Conservation (phyloP, 2,329 filamentous ascomycete species). For the Ophiocordyceps camponoti-floridani region DNA sequence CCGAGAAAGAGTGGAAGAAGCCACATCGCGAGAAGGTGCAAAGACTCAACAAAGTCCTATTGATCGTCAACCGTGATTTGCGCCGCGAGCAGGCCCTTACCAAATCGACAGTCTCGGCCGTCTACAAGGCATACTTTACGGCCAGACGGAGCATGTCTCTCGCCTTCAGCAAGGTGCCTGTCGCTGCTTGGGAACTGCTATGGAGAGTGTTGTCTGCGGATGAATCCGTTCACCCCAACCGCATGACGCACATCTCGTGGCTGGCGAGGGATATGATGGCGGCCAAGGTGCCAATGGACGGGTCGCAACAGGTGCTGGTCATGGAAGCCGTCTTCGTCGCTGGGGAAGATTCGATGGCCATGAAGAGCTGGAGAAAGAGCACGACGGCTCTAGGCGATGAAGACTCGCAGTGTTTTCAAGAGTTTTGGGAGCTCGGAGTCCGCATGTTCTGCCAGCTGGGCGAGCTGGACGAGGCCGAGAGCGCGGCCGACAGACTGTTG, state of each 20-base stretch:
- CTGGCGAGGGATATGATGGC: constrained; percentile 49
- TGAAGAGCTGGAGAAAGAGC: constrained; percentile 45
- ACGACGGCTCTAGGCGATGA: constrained; percentile 31
- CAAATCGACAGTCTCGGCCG: constrained; percentile 17
- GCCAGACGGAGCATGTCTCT: constrained; percentile 24
- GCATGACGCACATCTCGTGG: constrained; percentile 40
- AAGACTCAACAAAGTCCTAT: constrained; percentile 16
- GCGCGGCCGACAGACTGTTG: constrained; percentile 35
- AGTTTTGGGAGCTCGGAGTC: constrained; percentile 47
- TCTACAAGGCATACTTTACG: constrained; percentile 32
- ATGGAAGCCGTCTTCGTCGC: constrained; percentile 51
- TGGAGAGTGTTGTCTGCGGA: constrained; percentile 44
- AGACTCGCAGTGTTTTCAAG: constrained; percentile 24
- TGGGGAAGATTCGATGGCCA: constrained; percentile 39
- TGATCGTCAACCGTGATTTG: constrained; percentile 10
- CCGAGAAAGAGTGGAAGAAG: constrained; percentile 16
- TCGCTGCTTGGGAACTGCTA: constrained; percentile 42
- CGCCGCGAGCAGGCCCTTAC: constrained; percentile 10
- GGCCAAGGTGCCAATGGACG: constrained; percentile 34
- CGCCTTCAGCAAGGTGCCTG: constrained; percentile 36
- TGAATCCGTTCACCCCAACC: constrained; percentile 29
- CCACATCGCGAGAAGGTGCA: constrained; percentile 20
- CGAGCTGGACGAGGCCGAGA: constrained; percentile 39
- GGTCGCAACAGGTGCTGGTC: constrained; percentile 43
- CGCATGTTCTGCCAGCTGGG: constrained; percentile 42